Evolutionary conservation across 2,329 filamentous ascomycete genomes (phyloP).

Genomic region (Volutella citrinella): DNA sequence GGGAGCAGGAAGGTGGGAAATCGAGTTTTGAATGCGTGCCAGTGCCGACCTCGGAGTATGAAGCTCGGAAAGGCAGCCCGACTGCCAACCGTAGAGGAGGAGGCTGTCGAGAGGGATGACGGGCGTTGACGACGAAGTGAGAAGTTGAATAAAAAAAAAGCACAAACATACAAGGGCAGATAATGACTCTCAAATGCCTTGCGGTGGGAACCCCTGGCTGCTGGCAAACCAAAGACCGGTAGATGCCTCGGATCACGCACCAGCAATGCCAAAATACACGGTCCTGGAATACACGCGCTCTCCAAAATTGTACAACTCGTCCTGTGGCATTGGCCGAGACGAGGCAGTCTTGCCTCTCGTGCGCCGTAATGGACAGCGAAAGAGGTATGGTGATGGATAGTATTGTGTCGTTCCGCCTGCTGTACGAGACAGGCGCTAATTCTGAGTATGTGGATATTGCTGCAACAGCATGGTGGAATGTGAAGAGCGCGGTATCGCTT

Average conservation of each 20-base stretch:
- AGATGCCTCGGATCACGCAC: slow-evolving; percentile 2
- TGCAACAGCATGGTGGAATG: too few relatives aligned
- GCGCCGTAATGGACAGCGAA: slow-evolving; percentile 10
- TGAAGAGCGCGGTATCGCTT: too few relatives aligned
- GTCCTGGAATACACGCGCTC: slow-evolving; percentile 14
- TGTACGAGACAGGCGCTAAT: too few relatives aligned
- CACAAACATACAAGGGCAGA: slow-evolving; percentile 7
- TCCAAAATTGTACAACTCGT: slow-evolving; percentile 22
- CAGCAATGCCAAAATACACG: slow-evolving; percentile 11
- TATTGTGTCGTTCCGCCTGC: too few relatives aligned
- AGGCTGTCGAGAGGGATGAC: slow-evolving; percentile 5
- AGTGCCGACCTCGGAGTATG: too few relatives aligned
- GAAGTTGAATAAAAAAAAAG: slow-evolving; percentile 8
- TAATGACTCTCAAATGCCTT: slow-evolving; percentile 8
- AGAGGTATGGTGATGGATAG: too few relatives aligned
- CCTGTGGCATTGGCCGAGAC: slow-evolving; percentile 8
- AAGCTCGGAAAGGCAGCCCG: too few relatives aligned
- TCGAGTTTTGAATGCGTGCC: too few relatives aligned
- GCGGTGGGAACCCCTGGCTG: slow-evolving; percentile 4
- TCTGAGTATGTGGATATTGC: too few relatives aligned
- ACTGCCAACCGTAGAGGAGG: too few relatives aligned
- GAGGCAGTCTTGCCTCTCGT: slow-evolving; percentile 9
- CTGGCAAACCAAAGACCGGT: slow-evolving; percentile 5
- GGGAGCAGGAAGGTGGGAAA: too few relatives aligned
- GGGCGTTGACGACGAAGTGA: slow-evolving; percentile 5